Conservation (phyloP, 2,329 filamentous ascomycete genomes). For the Cucurbitaria berberidis region DNA sequence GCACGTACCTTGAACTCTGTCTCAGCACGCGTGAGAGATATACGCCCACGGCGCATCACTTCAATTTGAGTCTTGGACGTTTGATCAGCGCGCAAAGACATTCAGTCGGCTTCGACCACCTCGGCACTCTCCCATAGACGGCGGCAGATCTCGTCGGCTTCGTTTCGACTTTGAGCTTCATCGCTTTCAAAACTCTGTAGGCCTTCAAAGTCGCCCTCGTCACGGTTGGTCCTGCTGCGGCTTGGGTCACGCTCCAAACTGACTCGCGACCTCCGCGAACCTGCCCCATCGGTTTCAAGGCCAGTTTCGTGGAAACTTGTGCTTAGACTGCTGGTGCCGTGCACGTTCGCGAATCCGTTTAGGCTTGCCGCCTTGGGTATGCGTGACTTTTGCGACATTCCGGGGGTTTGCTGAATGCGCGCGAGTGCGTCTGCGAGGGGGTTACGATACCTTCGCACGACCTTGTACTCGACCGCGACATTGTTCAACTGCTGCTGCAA, state of each 20-base stretch:
- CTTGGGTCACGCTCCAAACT: conserved; percentile 36
- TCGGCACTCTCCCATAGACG: conserved; percentile 50
- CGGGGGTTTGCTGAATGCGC: conserved; percentile 61
- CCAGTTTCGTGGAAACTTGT: conserved; percentile 38
- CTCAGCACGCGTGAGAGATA: background rate
- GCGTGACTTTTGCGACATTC: conserved; percentile 41
- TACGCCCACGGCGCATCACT: background rate
- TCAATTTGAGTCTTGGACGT: conserved; percentile 5
- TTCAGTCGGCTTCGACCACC: conserved; percentile 46
- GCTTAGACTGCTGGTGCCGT: conserved; percentile 38
- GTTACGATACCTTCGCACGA: conserved; percentile 74
- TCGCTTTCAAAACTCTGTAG: conserved; percentile 41
- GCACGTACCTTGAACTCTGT: conserved; percentile 11
- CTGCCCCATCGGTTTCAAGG: conserved; percentile 34
- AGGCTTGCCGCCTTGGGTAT: conserved; percentile 26
- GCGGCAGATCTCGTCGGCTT: conserved; percentile 49
- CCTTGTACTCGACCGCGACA: conserved; percentile 75
- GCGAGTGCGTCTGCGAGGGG: conserved; percentile 69
- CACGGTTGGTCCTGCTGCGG: conserved; percentile 20
- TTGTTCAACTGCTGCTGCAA: conserved; percentile 70
- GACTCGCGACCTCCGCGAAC: conserved; percentile 34
- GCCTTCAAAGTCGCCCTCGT: conserved; percentile 31
- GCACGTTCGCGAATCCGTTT: conserved; percentile 34
- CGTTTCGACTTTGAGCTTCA: conserved; percentile 32
- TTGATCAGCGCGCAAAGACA: conserved; percentile 2